Conservation (phyloP, 2,329 filamentous ascomycete species). For the Aureobasidium sp. region DNA sequence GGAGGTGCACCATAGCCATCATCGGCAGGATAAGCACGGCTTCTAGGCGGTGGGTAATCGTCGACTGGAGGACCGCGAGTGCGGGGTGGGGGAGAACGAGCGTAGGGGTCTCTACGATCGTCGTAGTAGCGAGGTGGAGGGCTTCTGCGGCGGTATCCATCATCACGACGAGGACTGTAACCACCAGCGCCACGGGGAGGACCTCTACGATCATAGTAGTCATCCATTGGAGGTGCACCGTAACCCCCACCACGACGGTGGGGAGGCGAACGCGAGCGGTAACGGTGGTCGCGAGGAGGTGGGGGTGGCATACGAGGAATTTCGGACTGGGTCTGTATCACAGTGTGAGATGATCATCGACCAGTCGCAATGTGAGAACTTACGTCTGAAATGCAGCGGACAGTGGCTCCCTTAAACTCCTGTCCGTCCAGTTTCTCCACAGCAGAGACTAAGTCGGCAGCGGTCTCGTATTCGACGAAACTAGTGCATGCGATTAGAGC, state of each 20-base stretch:
- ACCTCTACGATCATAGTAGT: conserved; percentile 70
- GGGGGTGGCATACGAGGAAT: conserved; percentile 42
- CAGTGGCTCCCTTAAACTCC: conserved; percentile 85
- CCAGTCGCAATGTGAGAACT: conserved; percentile 23
- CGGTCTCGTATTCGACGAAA: conserved; percentile 96
- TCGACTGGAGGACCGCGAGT: conserved; percentile 68
- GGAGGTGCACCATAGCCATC: conserved; percentile 58
- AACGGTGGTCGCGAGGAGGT: conserved; percentile 46
- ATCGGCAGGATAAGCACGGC: conserved; percentile 56
- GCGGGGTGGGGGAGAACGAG: conserved; percentile 50
- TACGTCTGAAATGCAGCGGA: conserved; percentile 85
- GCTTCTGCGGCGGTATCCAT: conserved; percentile 81
- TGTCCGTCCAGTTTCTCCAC: conserved; percentile 90
- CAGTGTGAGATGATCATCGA: conserved; percentile 11
- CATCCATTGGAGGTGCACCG: conserved; percentile 58
- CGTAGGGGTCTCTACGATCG: conserved; percentile 68
- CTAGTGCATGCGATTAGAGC: conserved; percentile 39
- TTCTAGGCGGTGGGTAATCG: conserved; percentile 60
- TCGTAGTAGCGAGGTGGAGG: conserved; percentile 78
- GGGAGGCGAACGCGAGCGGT: conserved; percentile 68
- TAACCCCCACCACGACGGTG: conserved; percentile 56
- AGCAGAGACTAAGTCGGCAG: conserved; percentile 77
- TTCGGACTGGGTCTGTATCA: conserved; percentile 66
- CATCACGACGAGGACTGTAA: conserved; percentile 76
- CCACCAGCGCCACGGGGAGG: conserved; percentile 62